phyloP scores from a whole-genome alignment of 306 rosid species.

The Nissolia schottii region DNA sequence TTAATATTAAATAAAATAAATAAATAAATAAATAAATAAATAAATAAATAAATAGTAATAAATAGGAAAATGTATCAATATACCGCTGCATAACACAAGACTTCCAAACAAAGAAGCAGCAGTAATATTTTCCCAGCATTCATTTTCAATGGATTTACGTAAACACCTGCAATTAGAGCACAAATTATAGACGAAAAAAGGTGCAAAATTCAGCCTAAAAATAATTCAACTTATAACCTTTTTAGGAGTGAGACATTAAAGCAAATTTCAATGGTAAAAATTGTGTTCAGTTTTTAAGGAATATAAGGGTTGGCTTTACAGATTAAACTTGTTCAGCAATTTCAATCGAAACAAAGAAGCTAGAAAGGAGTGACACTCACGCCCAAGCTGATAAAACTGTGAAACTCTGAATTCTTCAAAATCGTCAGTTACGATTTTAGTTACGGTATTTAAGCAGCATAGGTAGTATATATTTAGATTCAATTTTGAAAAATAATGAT shows the following conservation, averaged over 20 bases:
- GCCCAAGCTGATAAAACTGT: not conserved
- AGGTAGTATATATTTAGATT: not conserved
- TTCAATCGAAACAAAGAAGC: not conserved
- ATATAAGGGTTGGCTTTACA: not conserved
- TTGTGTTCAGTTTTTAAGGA: not conserved
- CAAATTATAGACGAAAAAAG: too few species aligned
- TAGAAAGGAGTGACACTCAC: not conserved
- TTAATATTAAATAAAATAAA: not conserved
- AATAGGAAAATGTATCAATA: not conserved
- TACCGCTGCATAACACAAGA: conserved; percentile 54
- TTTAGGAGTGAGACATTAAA: too few species aligned
- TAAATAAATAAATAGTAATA: not conserved
- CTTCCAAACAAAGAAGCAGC: conserved; percentile 46
- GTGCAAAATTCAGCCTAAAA: not conserved
- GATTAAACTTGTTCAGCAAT: not conserved
- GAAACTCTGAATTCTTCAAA: not conserved
- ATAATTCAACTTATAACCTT: not conserved
- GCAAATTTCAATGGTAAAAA: not conserved
- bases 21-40: not conserved
- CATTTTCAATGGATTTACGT: conserved; percentile 41
- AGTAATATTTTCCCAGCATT: conserved; percentile 33
- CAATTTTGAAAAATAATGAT: too few species aligned
- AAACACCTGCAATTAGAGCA: conserved; percentile 23
- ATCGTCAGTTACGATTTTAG: not conserved
- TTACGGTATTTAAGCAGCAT: not conserved